Evolutionary conservation across 495 filamentous ascomycete genomes (phyloP).

Genomic region (Filosporella fistucella): DNA sequence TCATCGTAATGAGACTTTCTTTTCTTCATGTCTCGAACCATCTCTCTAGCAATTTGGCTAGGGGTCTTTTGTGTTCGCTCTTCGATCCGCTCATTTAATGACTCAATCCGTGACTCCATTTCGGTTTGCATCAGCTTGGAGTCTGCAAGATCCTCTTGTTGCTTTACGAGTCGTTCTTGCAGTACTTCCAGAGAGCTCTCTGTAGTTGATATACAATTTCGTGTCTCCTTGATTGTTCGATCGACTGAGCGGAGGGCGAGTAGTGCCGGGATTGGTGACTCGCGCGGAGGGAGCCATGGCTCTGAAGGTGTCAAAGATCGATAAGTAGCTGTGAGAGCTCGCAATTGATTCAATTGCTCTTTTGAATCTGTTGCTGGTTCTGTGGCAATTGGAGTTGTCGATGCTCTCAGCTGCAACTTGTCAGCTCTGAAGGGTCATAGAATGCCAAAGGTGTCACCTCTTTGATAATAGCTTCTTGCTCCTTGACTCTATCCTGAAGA

Average conservation of each 20-base stretch:
- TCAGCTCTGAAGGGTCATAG: background rate
- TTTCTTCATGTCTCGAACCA: constrained; percentile 50
- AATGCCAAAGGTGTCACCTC: constrained; percentile 29
- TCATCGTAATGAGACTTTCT: constrained; percentile 51
- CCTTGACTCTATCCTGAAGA: constrained; percentile 58
- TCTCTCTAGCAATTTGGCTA: constrained; percentile 55
- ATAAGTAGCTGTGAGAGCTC: constrained; percentile 59
- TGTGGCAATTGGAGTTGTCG: constrained; percentile 26
- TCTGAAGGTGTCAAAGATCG: constrained; percentile 52
- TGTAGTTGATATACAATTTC: constrained; percentile 50
- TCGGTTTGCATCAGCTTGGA: constrained; percentile 43
- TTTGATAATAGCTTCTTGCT: constrained; percentile 59
- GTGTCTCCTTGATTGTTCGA: constrained; percentile 58
- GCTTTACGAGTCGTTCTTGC: constrained; percentile 49
- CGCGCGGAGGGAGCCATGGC: constrained; percentile 57
- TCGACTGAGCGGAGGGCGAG: constrained; percentile 63
- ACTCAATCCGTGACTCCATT: constrained; percentile 53
- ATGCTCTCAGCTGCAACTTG: constrained; percentile 37
- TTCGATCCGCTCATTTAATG: constrained; percentile 40
- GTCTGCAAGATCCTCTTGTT: constrained; percentile 59
- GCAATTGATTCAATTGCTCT: constrained; percentile 47
- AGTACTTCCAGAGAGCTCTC: constrained; percentile 46
- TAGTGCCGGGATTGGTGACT: constrained; percentile 66
- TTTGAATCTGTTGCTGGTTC: constrained; percentile 35
- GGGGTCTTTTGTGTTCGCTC: constrained; percentile 53